Base-by-base conservation (phyloP, 805 yeast genomes). In the Saccharomycopsis lassenensis region DNA sequence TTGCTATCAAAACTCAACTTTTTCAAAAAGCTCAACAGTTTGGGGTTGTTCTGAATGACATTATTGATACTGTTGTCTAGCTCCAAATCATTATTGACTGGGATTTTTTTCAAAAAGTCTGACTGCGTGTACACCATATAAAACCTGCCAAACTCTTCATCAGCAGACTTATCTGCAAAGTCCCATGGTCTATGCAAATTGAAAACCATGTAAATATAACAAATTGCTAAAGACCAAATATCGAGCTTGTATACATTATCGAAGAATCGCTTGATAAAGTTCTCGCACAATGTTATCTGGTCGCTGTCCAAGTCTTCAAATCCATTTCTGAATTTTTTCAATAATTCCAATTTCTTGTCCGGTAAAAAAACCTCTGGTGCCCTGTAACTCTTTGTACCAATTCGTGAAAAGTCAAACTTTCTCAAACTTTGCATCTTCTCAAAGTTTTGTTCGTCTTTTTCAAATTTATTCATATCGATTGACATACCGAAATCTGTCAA, bases 401-500 rank as follows among this genome's bases (percentile, higher is more conserved):
- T 26, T 21, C 31, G 38, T n/a, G 36, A 14, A 7, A 38, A n/a
- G 27, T 39, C 36, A 7, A 38, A 22, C 4, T 26, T 17, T 22
- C 14, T 26, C 19, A 37, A 21, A 11, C 19, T 33, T 22, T 16
- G 6, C 11, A n/a, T 5, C 28, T 32, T 19, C 11, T 11, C n/a
- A 33, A 7, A n/a, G 6, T 7, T 4, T 10, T 26, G 26, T 10
- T 24, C 14, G 14, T 16, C 31, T 18, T 8, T 8, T 4, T 7
- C 10, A 31, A 6, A 12, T 8, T 24, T 29, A 16, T 38, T 23
- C 20, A 39, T 11, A 25, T 36, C 24, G 24, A 36, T 26, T 12
- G 37, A 29, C 49, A 44, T 43, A 5, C 99, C 99, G 62, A 91
- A 91, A 58, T 91, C 98, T 1, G 96, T 87, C 41, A 93, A 59